phyloP scores from a whole-genome alignment of 2,329 filamentous ascomycete species.

The Botrytis squamosa region DNA sequence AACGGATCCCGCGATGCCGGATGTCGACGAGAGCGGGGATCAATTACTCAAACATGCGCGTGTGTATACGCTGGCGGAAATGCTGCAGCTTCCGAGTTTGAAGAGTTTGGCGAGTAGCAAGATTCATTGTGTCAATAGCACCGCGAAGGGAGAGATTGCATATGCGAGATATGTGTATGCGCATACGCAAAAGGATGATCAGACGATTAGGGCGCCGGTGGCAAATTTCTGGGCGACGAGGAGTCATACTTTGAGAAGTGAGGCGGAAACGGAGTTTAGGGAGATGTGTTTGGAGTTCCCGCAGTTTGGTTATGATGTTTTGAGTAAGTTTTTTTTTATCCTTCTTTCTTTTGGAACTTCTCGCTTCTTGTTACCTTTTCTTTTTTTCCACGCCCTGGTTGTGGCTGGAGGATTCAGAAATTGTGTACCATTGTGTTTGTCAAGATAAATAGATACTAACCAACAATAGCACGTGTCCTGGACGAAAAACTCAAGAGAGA shows the following conservation, averaged over 20 bases:
- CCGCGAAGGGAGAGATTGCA: slow-evolving; percentile 83
- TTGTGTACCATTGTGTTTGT: neutral
- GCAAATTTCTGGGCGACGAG: slow-evolving; percentile 88
- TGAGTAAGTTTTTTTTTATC: slow-evolving; percentile 55
- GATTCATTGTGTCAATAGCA: slow-evolving; percentile 88
- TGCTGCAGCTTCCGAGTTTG: slow-evolving; percentile 66
- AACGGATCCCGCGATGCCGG: slow-evolving; percentile 61
- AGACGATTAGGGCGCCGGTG: slow-evolving; percentile 73
- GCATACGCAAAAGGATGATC: slow-evolving; percentile 68
- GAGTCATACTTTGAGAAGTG: slow-evolving; percentile 76
- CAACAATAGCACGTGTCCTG: slow-evolving; percentile 54
- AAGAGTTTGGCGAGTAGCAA: slow-evolving; percentile 80
- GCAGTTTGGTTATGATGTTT: slow-evolving; percentile 89
- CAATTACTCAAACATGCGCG: slow-evolving; percentile 86
- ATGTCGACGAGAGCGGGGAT: slow-evolving; percentile 72
- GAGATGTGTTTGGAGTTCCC: slow-evolving; percentile 83
- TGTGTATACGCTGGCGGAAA: slow-evolving; percentile 84
- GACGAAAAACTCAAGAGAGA: slow-evolving; percentile 67
- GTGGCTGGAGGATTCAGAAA: neutral
- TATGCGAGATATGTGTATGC: slow-evolving; percentile 91
- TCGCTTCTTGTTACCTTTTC: neutral
- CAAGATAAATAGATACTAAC: slow-evolving; percentile 24
- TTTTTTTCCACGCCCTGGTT: neutral
- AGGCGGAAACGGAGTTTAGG: slow-evolving; percentile 84
- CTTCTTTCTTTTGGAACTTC: neutral